These are phyloP conservation scores for Phaeophleospora eucalypticola DNA, from an alignment of 2,329 filamentous ascomycete species.

Conservation along the genomic window DNA sequence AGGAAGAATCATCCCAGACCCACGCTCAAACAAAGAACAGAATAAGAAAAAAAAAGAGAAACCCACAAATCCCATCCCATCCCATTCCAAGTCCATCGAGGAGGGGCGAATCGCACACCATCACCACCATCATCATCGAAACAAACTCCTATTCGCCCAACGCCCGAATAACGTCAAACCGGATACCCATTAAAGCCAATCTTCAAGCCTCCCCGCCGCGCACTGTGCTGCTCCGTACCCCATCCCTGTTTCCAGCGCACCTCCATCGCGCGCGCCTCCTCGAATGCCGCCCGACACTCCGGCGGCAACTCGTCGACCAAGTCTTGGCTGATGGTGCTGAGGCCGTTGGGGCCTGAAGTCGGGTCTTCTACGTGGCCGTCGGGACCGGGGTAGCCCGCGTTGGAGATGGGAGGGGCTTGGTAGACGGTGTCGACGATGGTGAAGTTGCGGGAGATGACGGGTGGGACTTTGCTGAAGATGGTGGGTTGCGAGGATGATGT, in stretches of 20 bases:
- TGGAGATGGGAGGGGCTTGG: constrained; percentile 55
- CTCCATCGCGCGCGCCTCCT: constrained; percentile 63
- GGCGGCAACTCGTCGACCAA: constrained; percentile 62
- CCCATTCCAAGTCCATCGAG: constrained; percentile 1
- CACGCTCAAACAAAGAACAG: too few relatives aligned
- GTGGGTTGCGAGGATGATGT: constrained; percentile 23
- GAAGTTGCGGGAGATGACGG: constrained; percentile 58
- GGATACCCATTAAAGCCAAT: constrained; percentile 49
- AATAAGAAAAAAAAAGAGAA: background rate
- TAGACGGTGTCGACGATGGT: constrained; percentile 59
- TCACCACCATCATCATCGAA: background rate
- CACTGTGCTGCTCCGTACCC: constrained; percentile 62
- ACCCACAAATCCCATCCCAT: background rate
- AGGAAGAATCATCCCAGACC: too few relatives aligned
- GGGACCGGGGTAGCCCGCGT: constrained; percentile 57
- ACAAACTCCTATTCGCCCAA: constrained; percentile 33
- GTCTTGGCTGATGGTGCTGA: constrained; percentile 62
- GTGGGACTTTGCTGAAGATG: constrained; percentile 53
- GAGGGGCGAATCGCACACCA: background rate
- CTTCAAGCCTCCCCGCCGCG: constrained; percentile 42
- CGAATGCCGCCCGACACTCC: constrained; percentile 69
- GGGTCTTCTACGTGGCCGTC: constrained; percentile 50
- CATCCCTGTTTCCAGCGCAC: constrained; percentile 69
- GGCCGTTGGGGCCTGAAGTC: constrained; percentile 47
- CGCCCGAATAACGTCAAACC: constrained; percentile 39